These are phyloP conservation scores for Fusarium tanahbumbuense DNA, from an alignment of 2,329 filamentous ascomycete genomes.

Conservation along the genomic window DNA sequence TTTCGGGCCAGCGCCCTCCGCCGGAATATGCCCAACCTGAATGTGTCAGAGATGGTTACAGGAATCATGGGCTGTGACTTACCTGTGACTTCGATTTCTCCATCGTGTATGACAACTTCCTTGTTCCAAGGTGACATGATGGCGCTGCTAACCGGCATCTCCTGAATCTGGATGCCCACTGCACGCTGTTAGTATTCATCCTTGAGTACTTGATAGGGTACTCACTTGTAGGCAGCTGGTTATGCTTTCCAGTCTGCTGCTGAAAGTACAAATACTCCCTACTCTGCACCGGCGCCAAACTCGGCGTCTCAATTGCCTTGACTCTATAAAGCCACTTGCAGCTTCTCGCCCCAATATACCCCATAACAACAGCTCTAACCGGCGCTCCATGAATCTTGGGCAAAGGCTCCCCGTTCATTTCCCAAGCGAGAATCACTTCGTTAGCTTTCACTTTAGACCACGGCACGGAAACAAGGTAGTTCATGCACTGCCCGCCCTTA, in stretches of 20 bases:
- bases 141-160: slow-evolving; percentile 76
- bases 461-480: slow-evolving; percentile 76
- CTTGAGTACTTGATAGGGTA: too few relatives aligned
- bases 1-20: slow-evolving; percentile 68
- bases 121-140: slow-evolving; percentile 73
- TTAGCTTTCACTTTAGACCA: slow-evolving; percentile 74
- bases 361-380: slow-evolving; percentile 70
- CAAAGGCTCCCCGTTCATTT: slow-evolving; percentile 75
- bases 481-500: slow-evolving; percentile 72
- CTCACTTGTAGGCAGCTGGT: slow-evolving; percentile 63
- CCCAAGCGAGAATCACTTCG: slow-evolving; percentile 75
- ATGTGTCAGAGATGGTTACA: slow-evolving; percentile 38
- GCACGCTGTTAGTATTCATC: not conserved
- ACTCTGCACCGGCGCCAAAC: slow-evolving; percentile 70
- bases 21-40: slow-evolving; percentile 70
- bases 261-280: slow-evolving; percentile 76
- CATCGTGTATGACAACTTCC: slow-evolving; percentile 69
- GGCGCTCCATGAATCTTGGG: slow-evolving; percentile 76
- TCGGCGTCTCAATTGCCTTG: slow-evolving; percentile 68
- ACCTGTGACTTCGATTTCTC: slow-evolving; percentile 58
- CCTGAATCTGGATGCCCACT: slow-evolving; percentile 72
- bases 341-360: slow-evolving; percentile 73
- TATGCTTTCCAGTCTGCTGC: slow-evolving; percentile 76
- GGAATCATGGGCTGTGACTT: fast-evolving
- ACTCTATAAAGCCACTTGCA: slow-evolving; percentile 73